Percentiles rank a stretch among this genome's conserved stretches.
These are phyloP conservation scores for Diutina scorzettiae DNA, from an alignment of 1,139 yeast species.

Conservation along the genomic window DNA sequence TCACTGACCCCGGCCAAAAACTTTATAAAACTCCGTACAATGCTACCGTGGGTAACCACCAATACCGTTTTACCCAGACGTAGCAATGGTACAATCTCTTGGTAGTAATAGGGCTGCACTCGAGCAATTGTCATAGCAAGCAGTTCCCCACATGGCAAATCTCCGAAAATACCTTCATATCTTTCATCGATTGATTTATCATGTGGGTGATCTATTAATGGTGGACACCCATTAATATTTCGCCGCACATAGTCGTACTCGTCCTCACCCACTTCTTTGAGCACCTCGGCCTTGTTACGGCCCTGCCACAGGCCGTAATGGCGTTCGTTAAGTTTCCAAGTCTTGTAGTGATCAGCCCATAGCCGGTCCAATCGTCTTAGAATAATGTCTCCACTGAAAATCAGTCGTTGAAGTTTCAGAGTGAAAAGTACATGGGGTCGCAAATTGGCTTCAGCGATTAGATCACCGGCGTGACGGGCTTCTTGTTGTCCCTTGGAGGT, in stretches of 20 bases:
- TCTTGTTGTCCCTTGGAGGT: constrained; percentile 51
- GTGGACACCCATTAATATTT: constrained; percentile 60
- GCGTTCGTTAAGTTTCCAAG: constrained; percentile 69
- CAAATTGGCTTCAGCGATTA: constrained; percentile 27
- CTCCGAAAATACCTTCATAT: constrained; percentile 19
- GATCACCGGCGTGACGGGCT: constrained; percentile 46
- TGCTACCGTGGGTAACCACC: constrained; percentile 67
- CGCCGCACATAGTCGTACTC: constrained; percentile 58
- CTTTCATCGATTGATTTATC: constrained; percentile 35
- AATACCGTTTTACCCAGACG: constrained; percentile 36
- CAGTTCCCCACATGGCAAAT: constrained; percentile 59
- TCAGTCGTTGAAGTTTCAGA: constrained; percentile 52
- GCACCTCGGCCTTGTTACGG: constrained; percentile 42
- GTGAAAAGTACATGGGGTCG: constrained; percentile 50
- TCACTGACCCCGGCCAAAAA: constrained; percentile 45
- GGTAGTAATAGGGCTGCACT: constrained; percentile 41
- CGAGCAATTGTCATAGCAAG: constrained; percentile 53
- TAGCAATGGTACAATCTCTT: constrained; percentile 24
- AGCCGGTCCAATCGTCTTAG: constrained; percentile 30
- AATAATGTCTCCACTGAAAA: constrained; percentile 54
- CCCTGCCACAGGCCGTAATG: constrained; percentile 76
- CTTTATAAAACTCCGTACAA: constrained; percentile 58
- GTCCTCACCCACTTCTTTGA: constrained; percentile 41
- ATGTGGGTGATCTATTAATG: constrained; percentile 20
- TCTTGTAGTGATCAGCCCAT: constrained; percentile 38